Conservation (phyloP, 2,329 filamentous ascomycete genomes). For the Fusarium tricinctum region DNA sequence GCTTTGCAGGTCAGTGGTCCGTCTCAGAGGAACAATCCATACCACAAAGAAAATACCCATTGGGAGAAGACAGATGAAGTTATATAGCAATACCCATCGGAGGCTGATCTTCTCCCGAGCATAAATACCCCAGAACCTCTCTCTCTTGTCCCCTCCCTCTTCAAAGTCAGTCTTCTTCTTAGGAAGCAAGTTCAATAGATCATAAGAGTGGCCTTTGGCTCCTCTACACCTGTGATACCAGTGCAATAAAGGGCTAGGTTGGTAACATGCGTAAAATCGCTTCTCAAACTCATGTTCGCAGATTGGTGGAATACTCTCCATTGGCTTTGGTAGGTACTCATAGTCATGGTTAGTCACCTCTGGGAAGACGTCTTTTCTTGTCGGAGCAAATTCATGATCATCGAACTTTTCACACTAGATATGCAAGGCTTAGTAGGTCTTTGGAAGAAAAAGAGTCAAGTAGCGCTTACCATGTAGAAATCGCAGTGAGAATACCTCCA, state of each 20-base stretch:
- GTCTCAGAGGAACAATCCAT: background rate
- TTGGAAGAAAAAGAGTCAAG: too few species aligned
- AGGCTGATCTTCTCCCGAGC: background rate
- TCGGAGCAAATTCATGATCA: background rate
- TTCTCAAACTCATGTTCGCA: background rate
- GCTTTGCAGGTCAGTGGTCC: background rate
- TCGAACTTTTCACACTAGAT: background rate
- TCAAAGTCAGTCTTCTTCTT: background rate
- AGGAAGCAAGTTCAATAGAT: background rate
- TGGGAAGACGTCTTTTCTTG: background rate
- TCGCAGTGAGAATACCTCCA: background rate
- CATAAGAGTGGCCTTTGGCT: background rate
- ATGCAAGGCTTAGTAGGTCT: too few species aligned
- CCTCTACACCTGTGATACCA: background rate
- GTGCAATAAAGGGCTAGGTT: background rate
- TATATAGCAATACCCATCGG: background rate
- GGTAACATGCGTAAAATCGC: background rate
- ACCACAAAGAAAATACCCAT: background rate
- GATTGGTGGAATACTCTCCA: background rate
- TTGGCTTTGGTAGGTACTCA: background rate
- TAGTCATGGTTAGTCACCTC: background rate
- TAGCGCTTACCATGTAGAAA: background rate
- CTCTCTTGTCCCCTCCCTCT: background rate
- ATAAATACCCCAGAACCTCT: background rate
- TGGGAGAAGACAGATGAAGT: background rate